These are phyloP conservation scores for Pythium aquatile DNA, from an alignment of 352 stramenopile species.

Conservation along the genomic window DNA sequence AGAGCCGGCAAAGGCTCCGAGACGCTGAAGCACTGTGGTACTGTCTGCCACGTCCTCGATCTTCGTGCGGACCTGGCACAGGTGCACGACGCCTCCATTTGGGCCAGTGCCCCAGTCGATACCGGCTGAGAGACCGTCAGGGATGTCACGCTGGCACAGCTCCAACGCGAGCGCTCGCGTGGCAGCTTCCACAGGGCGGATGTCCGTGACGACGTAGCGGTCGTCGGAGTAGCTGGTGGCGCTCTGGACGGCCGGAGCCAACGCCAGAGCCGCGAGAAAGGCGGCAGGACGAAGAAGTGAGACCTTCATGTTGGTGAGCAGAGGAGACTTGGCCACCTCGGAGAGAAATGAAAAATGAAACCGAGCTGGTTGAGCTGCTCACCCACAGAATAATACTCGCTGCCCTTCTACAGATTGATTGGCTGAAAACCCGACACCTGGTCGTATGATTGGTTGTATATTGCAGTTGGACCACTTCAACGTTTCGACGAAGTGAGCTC, in stretches of 20 bases:
- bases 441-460: too few species aligned
- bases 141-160: conserved; percentile 15
- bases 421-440: too few species aligned
- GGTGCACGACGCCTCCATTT: conserved; percentile 16
- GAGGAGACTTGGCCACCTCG: too few species aligned
- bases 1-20: conserved; percentile 6
- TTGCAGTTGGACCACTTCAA: too few species aligned
- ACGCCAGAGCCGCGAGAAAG: not conserved
- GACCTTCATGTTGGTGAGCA: not conserved
- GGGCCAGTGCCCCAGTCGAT: conserved; percentile 27
- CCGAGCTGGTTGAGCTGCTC: not conserved
- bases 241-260: not conserved
- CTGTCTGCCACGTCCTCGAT: conserved; percentile 8
- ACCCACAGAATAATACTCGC: too few species aligned
- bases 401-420: too few species aligned
- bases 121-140: conserved; percentile 26
- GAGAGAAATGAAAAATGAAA: not conserved
- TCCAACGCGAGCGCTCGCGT: conserved; percentile 17
- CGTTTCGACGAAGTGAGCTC: too few species aligned
- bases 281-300: not conserved
- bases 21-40: conserved; percentile 5
- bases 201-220: conserved; percentile 19
- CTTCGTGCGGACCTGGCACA: conserved; percentile 17
- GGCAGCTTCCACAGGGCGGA: conserved; percentile 15
- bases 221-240: not conserved